These are phyloP conservation scores for Talaromyces piceae DNA, from an alignment of 2,329 filamentous ascomycete genomes.

Conservation along the genomic window DNA sequence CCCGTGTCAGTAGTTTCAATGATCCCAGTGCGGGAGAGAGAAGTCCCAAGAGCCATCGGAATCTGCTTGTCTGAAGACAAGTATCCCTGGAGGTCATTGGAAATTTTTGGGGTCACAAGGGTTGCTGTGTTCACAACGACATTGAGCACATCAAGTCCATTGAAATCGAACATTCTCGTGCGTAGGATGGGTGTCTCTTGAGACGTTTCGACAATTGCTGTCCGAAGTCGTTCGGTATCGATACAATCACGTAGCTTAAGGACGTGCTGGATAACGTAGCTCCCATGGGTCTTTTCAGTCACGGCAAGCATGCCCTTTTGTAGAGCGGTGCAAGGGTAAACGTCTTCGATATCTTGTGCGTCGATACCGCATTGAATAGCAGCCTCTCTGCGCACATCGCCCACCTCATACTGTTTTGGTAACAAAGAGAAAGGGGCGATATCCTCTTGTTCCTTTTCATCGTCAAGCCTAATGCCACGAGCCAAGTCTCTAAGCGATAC, in stretches of 20 bases:
- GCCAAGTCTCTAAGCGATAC: slow-evolving; percentile 3
- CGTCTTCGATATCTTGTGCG: background rate
- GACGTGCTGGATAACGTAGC: background rate
- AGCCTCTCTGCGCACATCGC: slow-evolving; percentile 4
- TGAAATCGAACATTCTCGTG: slow-evolving; percentile 4
- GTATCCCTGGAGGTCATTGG: background rate
- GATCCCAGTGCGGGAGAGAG: slow-evolving; percentile 29
- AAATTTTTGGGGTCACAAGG: background rate
- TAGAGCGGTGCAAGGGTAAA: slow-evolving; percentile 37
- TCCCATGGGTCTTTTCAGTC: slow-evolving; percentile 37
- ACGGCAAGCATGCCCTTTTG: slow-evolving; percentile 41
- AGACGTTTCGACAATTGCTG: background rate
- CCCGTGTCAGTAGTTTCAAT: slow-evolving; percentile 14
- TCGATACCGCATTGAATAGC: slow-evolving; percentile 1
- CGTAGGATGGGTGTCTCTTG: slow-evolving; percentile 1
- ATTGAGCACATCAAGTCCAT: background rate
- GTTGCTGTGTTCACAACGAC: background rate
- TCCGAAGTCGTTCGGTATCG: background rate
- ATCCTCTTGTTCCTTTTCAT: background rate
- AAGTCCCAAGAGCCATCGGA: slow-evolving; percentile 27
- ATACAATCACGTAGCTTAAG: slow-evolving; percentile 1
- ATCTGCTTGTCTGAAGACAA: background rate
- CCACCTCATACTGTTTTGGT: background rate
- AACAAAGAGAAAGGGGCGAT: slow-evolving; percentile 3
- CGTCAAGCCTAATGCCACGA: background rate